Evolutionary conservation across 208 protist species (phyloP), one percentile per base, ranked within the genome.

Genomic region (Trypanosoma theileri): DNA sequence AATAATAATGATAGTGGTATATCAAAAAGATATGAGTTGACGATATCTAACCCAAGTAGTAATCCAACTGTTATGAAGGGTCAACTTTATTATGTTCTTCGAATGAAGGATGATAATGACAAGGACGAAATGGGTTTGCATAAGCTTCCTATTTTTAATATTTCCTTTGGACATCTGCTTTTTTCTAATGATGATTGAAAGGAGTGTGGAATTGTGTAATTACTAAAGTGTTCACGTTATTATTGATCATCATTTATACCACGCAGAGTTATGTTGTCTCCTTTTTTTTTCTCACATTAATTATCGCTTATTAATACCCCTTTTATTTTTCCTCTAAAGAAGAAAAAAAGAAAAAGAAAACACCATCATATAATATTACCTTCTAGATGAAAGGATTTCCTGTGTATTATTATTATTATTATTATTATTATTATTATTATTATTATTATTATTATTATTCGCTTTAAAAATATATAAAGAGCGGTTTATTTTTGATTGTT

Each of bases 51-150:
- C 40, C 53, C 70, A 26, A 77, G 66, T 21, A 81, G 91, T 46
- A 78, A 72, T 19, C 80, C 82, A 0, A 76, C 69, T 24, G 71
- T 91, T 19, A 69, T 95, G 71, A 95, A 95, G 66, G 90, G 90
- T 4, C 31, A 92, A 35, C 64, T 95, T 7, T 91, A 92, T 61
- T 95, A 93, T 65, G 84, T 82, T 48, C 26, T 88, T 9, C 82
- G 71, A 4, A 72, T 3, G 8, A 40, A 76, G 3, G 66, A 63
- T 26, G 65, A 68, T 45, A n/a, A n/a, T n/a, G n/a, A n/a, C n/a
- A n/a, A n/a, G n/a, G 46, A 79, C 1, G 56, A n/a, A 24, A 35
- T 81, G 3, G 48, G 61, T 16, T 76, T 52, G 28, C 28, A 35
- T 4, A 71, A 72, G 17, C 17, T 70, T 26, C 72, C 83, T 4